phyloP scores from a whole-genome alignment of 768 basidiomycete genomes.

The Mrakia gelida region DNA sequence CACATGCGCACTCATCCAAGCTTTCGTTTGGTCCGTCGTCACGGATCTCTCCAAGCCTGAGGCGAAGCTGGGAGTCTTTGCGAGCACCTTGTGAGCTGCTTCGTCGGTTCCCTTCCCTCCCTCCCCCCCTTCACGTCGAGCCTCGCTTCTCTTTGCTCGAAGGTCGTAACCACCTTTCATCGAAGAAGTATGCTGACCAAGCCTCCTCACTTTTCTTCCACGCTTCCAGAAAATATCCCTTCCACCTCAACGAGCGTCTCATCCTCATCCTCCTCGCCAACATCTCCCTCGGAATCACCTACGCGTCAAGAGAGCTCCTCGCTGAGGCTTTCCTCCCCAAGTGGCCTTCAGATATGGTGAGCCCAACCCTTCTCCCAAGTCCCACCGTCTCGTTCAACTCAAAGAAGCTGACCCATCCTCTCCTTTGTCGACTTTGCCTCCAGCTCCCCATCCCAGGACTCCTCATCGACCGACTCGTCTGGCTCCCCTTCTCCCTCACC shows the following conservation, averaged over 20 bases:
- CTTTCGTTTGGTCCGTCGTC: slow-evolving; percentile 19
- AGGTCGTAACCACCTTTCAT: too few relatives aligned
- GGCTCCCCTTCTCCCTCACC: slow-evolving; percentile 16
- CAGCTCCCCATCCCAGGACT: slow-evolving; percentile 23
- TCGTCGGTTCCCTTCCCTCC: too few relatives aligned
- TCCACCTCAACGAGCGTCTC: slow-evolving; percentile 30
- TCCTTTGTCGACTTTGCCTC: background rate
- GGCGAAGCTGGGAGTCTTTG: slow-evolving; percentile 28
- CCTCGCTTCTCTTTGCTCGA: background rate
- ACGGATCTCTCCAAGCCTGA: background rate
- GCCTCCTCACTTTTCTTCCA: background rate
- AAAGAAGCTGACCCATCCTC: too few relatives aligned
- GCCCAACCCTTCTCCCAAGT: background rate
- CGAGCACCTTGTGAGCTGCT: slow-evolving; percentile 19
- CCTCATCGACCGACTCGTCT: slow-evolving; percentile 16
- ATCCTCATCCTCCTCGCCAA: slow-evolving; percentile 24
- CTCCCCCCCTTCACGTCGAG: background rate
- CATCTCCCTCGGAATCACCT: slow-evolving; percentile 20
- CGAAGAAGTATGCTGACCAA: background rate
- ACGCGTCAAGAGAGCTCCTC: slow-evolving; percentile 26
- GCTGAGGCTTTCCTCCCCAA: slow-evolving; percentile 17
- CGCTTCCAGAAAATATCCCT: slow-evolving; percentile 14
- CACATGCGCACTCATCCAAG: slow-evolving; percentile 16
- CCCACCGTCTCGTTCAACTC: background rate
- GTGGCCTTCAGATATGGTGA: slow-evolving; percentile 19